Conservation (phyloP, 2,329 filamentous ascomycete species). For the Ramularia collo-cygni region DNA sequence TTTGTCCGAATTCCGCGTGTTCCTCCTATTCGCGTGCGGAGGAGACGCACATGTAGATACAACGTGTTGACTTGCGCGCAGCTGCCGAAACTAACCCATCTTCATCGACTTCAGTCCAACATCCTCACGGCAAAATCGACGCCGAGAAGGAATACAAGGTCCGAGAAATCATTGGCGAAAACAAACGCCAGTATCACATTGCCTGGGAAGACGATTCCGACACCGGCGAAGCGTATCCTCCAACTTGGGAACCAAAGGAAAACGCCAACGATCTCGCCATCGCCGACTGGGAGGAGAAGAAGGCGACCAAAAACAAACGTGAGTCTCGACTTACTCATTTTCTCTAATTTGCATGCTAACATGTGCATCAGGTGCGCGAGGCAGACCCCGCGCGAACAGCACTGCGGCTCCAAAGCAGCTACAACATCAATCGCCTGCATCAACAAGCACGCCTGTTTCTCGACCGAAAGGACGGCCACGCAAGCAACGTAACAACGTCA, state of each 20-base stretch:
- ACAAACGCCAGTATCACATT: constrained; percentile 42
- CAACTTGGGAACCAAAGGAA: constrained; percentile 46
- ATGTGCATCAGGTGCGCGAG: no score
- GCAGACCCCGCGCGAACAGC: no score
- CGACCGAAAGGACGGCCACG: no score
- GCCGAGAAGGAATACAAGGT: constrained; percentile 22
- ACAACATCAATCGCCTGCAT: background rate
- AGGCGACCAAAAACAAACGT: constrained; percentile 12
- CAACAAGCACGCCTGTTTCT: constrained; percentile 2
- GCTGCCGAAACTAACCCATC: background rate
- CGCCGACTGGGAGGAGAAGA: constrained; percentile 30
- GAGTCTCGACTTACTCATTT: background rate
- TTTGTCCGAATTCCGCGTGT: background rate
- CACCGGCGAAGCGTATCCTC: constrained; percentile 43
- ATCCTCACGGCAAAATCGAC: constrained; percentile 25
- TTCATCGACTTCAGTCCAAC: constrained; percentile 9
- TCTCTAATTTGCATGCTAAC: no score
- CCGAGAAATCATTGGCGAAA: constrained; percentile 29
- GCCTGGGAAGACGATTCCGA: constrained; percentile 51
- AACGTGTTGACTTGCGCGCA: constrained; percentile 1
- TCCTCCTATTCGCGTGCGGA: no score
- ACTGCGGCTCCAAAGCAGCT: background rate
- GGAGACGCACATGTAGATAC: no score
- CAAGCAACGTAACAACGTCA: constrained; percentile 2
- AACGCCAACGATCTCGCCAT: constrained; percentile 32